Evolutionary conservation across 306 rosid species (phyloP), one percentile per base, ranked within the genome.

Genomic region (Lupinus albus): DNA sequence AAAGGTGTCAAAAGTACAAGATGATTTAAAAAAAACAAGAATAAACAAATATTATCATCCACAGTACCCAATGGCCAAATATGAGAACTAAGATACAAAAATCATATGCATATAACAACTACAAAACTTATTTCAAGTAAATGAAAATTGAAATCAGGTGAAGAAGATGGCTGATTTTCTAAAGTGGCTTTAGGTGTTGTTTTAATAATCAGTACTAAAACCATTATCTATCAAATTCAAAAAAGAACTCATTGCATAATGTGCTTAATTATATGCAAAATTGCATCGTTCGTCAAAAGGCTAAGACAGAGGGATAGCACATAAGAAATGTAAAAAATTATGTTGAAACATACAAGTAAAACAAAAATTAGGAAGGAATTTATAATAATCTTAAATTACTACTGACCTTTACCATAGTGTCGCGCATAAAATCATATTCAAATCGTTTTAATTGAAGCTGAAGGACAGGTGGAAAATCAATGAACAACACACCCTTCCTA

Each of bases 381-480:
- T 25, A 46, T 42, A 16, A 47, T 10, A 45, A 38, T 63, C 20
- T 62, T 25, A 61, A 59, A 70, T 69, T 44, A 56, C 61, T 55
- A 80, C 96, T 61, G 58, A 92, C 98, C 98, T 89, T 92, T 17
- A 92, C 92, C 98, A 89, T 92, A 10, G 95, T 84, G 79, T 87
- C 95, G 59, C 91, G 84, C 83, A 83, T 82, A 66, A 84, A 87
- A 83, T 89, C 98, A 61, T 89, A 92, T 63, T 92, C 96, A 78
- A 92, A 92, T 17, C 98, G 83, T 81, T 89, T 92, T 69, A 92
- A 69, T 84, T 92, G 98, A 78, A 92, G 98, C 60, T 92, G 96
- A 72, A 92, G 98, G 64, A 92, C 95, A 18, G 96, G 98, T 46
- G 98, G 98, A 78, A 92, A 89, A 88, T 92, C 98, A 76, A 86